Conservation (phyloP, 169 alveolate species). For the Cryptosporidium muris region DNA sequence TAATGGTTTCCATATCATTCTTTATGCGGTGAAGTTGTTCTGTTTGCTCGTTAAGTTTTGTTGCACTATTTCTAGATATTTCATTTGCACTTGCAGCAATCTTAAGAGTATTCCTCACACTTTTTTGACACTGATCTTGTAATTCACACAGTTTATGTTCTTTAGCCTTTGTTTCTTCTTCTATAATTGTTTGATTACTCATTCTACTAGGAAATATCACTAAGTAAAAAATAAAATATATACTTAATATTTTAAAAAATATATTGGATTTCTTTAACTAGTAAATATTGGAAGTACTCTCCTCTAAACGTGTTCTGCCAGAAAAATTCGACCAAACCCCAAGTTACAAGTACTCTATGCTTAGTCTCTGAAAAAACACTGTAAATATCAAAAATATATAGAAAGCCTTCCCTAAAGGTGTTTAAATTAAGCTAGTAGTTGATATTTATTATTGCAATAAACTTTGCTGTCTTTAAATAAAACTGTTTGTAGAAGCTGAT, state of each 20-base stretch:
- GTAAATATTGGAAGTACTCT: too few species aligned
- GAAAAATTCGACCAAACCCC: too few species aligned
- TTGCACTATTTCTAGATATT: constrained; percentile 52
- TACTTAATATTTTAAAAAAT: background rate
- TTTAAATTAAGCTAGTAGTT: too few species aligned
- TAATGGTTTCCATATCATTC: constrained; percentile 59
- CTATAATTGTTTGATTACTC: constrained; percentile 12
- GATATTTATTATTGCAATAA: too few species aligned
- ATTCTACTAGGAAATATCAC: background rate
- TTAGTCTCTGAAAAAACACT: too few species aligned
- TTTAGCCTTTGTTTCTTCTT: background rate
- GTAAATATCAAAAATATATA: too few species aligned
- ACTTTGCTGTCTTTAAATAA: too few species aligned
- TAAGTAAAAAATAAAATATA: constrained; percentile 1
- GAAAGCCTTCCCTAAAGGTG: too few species aligned
- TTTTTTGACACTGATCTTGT: constrained; percentile 31
- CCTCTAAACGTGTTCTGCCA: too few species aligned
- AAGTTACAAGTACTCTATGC: too few species aligned
- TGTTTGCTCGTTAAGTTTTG: constrained; percentile 59
- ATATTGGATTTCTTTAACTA: background rate
- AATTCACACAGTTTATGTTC: constrained; percentile 8
- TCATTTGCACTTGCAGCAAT: constrained; percentile 68
- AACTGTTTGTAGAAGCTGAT: too few species aligned
- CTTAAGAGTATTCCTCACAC: constrained; percentile 28
- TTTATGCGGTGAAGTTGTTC: constrained; percentile 38